Conservation (phyloP, 345 rosid genomes). For the Acer saccharum region DNA sequence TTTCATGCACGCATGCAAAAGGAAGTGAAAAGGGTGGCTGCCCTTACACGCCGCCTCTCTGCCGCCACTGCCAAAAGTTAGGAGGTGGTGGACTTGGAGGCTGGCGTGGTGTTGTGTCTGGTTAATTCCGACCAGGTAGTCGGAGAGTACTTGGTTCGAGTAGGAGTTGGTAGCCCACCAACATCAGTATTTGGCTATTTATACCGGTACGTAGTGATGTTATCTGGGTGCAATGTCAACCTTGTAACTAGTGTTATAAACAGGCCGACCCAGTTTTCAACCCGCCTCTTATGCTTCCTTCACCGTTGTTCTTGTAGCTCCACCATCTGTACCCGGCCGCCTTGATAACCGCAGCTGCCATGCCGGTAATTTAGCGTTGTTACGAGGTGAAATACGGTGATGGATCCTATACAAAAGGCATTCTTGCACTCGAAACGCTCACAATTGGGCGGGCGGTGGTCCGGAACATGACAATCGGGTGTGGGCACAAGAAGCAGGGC, state of each 20-base stretch:
- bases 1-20: slow-evolving; percentile 71
- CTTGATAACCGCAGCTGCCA: slow-evolving; percentile 73
- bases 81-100: slow-evolving; percentile 59
- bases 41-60: slow-evolving; percentile 56
- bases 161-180: slow-evolving; percentile 91
- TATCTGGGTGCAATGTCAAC: slow-evolving; percentile 97
- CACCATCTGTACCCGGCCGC: slow-evolving; percentile 58
- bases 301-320: slow-evolving; percentile 78
- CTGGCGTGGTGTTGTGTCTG: slow-evolving; percentile 93
- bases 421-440: slow-evolving; percentile 37
- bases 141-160: slow-evolving; percentile 85
- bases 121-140: slow-evolving; percentile 80
- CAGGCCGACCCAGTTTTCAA: slow-evolving; percentile 96
- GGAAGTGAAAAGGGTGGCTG: slow-evolving; percentile 58
- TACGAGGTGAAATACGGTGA: slow-evolving; percentile 94
- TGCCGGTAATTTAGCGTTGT: slow-evolving; percentile 59
- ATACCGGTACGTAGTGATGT: slow-evolving; percentile 82
- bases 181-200: slow-evolving; percentile 86
- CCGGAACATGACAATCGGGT: slow-evolving; percentile 78
- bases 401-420: slow-evolving; percentile 66
- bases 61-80: background rate
- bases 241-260: slow-evolving; percentile 80
- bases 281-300: slow-evolving; percentile 66
- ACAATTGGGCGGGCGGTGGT: slow-evolving; percentile 62
- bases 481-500: slow-evolving; percentile 85